Evolutionary conservation across 192 early-diverging fungal species (phyloP).

Genomic region (Chytriomyces sp.): DNA sequence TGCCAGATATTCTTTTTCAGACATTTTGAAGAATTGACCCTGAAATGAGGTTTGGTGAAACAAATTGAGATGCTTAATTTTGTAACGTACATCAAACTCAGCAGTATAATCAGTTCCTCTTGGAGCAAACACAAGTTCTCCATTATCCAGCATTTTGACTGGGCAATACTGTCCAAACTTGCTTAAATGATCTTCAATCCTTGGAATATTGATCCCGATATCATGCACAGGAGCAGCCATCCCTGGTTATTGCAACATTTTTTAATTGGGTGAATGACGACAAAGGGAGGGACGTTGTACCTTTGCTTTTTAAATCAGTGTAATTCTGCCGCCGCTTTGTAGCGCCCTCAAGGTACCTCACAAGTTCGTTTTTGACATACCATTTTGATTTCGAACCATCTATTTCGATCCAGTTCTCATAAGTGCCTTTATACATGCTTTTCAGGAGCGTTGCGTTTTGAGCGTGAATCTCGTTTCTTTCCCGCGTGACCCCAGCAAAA

Average conservation of each 20-base stretch:
- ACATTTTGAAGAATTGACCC: slow-evolving; percentile 52
- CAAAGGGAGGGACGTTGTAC: slow-evolving; percentile 3
- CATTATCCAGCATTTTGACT: slow-evolving; percentile 46
- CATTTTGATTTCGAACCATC: slow-evolving; percentile 50
- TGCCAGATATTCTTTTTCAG: slow-evolving; percentile 33
- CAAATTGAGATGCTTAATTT: neutral
- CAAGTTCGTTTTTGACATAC: slow-evolving; percentile 37
- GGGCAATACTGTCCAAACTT: slow-evolving; percentile 58
- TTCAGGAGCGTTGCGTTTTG: slow-evolving; percentile 16
- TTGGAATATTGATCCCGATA: slow-evolving; percentile 42
- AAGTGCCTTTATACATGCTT: slow-evolving; percentile 42
- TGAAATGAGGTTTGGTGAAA: slow-evolving; percentile 17
- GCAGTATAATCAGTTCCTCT: slow-evolving; percentile 48
- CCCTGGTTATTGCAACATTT: slow-evolving; percentile 6
- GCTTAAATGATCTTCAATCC: slow-evolving; percentile 41
- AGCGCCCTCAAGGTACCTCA: slow-evolving; percentile 16
- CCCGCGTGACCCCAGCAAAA: slow-evolving; percentile 22
- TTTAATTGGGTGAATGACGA: too few relatives aligned
- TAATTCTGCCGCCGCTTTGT: slow-evolving; percentile 47
- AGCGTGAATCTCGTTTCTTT: slow-evolving; percentile 35
- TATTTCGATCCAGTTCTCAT: slow-evolving; percentile 47
- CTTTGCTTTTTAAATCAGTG: slow-evolving; percentile 42
- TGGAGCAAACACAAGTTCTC: slow-evolving; percentile 42
- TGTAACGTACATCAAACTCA: slow-evolving; percentile 51
- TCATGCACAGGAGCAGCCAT: slow-evolving; percentile 52